Conservation (phyloP, 108 stramenopile species). For the Fistulifera solaris region DNA sequence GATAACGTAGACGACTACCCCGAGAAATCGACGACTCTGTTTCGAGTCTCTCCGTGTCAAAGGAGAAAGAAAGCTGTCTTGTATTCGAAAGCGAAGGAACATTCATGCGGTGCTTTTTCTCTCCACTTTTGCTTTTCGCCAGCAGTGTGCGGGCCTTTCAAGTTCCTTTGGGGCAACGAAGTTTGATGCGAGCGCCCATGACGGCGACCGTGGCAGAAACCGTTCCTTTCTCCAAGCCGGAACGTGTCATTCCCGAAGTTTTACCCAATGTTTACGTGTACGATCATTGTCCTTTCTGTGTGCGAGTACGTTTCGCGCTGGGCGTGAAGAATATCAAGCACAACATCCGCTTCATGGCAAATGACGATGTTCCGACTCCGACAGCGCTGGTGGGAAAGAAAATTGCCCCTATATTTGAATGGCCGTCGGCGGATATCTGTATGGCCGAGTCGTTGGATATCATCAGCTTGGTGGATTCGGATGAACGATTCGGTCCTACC, state of each 20-base stretch:
- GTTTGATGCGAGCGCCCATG: no score
- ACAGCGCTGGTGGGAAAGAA: conserved; percentile 91
- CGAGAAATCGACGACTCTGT: no score
- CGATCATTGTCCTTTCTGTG: conserved; percentile 98
- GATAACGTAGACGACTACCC: no score
- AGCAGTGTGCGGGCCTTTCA: no score
- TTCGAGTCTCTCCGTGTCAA: no score
- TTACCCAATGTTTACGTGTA: conserved; percentile 86
- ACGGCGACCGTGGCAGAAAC: conserved; percentile 1
- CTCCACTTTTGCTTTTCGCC: no score
- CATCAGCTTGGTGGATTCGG: conserved; percentile 73
- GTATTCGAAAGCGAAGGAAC: no score
- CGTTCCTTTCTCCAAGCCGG: conserved; percentile 31
- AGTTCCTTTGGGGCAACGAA: no score
- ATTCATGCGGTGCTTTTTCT: no score
- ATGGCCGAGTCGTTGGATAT: conserved; percentile 96
- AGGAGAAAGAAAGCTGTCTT: no score
- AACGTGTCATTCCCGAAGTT: conserved; percentile 31
- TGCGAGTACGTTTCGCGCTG: conserved; percentile 87
- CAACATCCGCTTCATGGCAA: conserved; percentile 78
- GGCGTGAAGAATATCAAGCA: conserved; percentile 92
- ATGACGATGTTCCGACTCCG: conserved; percentile 90
- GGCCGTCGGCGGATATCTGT: conserved; percentile 68
- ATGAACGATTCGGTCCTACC: conserved; percentile 84
- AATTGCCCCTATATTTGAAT: conserved; percentile 91